Evolutionary conservation across 495 filamentous ascomycete species (phyloP).

Genomic region (Annulohypoxylon nitens): DNA sequence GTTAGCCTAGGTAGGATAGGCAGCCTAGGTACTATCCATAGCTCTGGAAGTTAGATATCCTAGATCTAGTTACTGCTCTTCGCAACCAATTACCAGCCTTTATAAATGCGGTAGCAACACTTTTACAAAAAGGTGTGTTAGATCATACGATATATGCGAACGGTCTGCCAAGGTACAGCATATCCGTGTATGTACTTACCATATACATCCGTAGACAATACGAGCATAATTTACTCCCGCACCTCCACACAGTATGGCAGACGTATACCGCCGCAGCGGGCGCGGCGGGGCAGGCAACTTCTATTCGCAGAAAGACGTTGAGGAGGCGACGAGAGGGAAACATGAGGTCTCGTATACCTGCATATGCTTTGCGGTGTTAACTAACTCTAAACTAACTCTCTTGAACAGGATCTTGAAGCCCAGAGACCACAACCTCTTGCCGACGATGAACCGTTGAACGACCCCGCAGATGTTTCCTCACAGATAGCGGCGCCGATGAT

Average conservation of each 20-base stretch:
- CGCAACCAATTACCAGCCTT: no score
- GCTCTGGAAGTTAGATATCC: background rate
- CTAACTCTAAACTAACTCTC: background rate
- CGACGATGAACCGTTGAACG: constrained; percentile 35
- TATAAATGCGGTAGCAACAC: no score
- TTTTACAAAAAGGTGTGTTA: no score
- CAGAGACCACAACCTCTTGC: constrained; percentile 48
- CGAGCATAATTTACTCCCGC: background rate
- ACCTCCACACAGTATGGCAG: constrained; percentile 30
- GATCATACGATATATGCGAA: no score
- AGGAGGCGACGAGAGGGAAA: constrained; percentile 56
- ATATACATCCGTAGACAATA: background rate
- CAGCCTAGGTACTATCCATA: no score
- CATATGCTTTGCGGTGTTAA: background rate
- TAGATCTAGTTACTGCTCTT: background rate
- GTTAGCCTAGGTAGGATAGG: background rate
- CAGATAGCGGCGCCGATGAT: constrained; percentile 24
- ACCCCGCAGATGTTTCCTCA: constrained; percentile 29
- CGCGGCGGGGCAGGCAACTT: constrained; percentile 76
- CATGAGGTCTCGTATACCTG: constrained; percentile 45
- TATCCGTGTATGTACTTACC: background rate
- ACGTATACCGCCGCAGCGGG: constrained; percentile 54
- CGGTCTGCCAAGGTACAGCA: background rate
- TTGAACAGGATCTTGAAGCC: constrained; percentile 59
- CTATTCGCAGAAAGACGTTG: constrained; percentile 65